A percentile compares a stretch with the other conserved stretches of the same genome.
These are phyloP conservation scores for Chlorella sp. DNA, from an alignment of 139 green algal species.

Conservation along the genomic window DNA sequence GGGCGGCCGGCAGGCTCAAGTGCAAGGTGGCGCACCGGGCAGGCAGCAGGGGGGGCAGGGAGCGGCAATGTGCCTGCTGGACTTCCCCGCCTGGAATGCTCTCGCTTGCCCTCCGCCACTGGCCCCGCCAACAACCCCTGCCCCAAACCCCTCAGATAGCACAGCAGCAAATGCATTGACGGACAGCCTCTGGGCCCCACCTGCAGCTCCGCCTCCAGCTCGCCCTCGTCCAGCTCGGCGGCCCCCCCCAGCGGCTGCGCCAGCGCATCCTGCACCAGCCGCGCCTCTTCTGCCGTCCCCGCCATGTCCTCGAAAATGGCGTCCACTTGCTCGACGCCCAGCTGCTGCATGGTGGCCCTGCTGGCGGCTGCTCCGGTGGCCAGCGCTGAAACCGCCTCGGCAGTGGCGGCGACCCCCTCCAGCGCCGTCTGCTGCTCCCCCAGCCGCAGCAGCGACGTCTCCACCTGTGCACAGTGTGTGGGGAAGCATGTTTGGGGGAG, in stretches of 20 bases:
- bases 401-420: conserved; percentile 81
- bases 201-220: conserved; percentile 9
- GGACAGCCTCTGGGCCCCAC: too few species aligned
- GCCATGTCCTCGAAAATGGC: not conserved
- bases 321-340: not conserved
- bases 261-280: conserved; percentile 2
- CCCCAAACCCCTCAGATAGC: too few species aligned
- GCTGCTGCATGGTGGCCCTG: conserved; percentile 64
- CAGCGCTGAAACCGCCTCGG: conserved; percentile 76
- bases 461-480: conserved; percentile 48
- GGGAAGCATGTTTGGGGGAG: too few species aligned
- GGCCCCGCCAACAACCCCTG: too few species aligned
- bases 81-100: too few species aligned
- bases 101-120: too few species aligned
- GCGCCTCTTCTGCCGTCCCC: not conserved
- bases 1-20: too few species aligned
- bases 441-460: conserved; percentile 89
- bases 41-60: too few species aligned
- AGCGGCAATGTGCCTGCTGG: too few species aligned
- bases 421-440: conserved; percentile 94
- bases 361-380: conserved; percentile 70
- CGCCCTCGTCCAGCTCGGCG: not conserved
- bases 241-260: not conserved
- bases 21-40: too few species aligned
- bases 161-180: too few species aligned